These are phyloP conservation scores for Talaromyces proteolyticus DNA, from an alignment of 495 filamentous ascomycete species.

Conservation along the genomic window DNA sequence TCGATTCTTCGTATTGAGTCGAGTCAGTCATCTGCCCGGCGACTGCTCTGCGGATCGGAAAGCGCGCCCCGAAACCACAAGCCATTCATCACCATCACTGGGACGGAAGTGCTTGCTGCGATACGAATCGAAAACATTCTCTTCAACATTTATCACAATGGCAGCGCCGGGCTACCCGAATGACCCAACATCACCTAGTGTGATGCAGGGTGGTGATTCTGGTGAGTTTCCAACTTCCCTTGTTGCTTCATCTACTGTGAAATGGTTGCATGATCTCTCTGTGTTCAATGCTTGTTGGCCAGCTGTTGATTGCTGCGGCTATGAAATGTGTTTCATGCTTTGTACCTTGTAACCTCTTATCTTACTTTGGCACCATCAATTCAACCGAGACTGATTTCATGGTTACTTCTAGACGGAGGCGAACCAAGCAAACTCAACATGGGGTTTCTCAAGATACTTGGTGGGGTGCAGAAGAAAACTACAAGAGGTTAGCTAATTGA, in stretches of 20 bases:
- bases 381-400: not conserved
- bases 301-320: too few relatives aligned
- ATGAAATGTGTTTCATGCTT: too few relatives aligned
- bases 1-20: too few relatives aligned
- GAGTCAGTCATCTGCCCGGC: too few relatives aligned
- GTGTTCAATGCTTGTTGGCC: too few relatives aligned
- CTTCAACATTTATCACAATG: too few relatives aligned
- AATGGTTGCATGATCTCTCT: not conserved
- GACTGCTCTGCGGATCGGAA: too few relatives aligned
- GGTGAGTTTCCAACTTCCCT: not conserved
- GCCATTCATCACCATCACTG: too few relatives aligned
- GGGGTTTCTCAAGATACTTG: conserved; percentile 6
- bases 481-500: conserved; percentile 4
- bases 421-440: conserved; percentile 6
- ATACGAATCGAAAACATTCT: too few relatives aligned
- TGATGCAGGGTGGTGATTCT: not conserved
- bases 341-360: too few relatives aligned
- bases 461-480: conserved; percentile 4
- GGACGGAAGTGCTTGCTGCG: too few relatives aligned
- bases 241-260: not conserved
- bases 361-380: not conserved
- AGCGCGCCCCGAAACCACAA: too few relatives aligned
- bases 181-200: not conserved
- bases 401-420: not conserved
- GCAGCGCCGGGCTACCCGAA: not conserved